Evolutionary conservation across 345 rosid genomes (phyloP).

Genomic region (Mangifera indica): DNA sequence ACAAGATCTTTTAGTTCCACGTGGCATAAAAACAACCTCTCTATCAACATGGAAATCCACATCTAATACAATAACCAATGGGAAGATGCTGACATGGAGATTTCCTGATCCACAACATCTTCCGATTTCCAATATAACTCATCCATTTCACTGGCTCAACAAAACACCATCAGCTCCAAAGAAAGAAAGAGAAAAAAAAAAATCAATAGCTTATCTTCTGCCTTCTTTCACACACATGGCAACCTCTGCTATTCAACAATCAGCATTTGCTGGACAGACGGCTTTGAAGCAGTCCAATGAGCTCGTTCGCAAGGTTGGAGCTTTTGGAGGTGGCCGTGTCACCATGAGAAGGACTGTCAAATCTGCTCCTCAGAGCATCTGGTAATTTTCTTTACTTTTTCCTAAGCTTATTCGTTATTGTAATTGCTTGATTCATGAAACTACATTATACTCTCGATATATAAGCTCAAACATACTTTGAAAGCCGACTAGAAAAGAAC

Average conservation of each 20-base stretch:
- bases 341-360: slow-evolving; percentile 84
- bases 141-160: not conserved
- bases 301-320: slow-evolving; percentile 65
- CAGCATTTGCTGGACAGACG: slow-evolving; percentile 76
- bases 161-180: not conserved
- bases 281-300: slow-evolving; percentile 72
- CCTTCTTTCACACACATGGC: slow-evolving; percentile 45
- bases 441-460: too few species aligned
- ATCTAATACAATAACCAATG: slow-evolving; percentile 41
- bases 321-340: slow-evolving; percentile 58
- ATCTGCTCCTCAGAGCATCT: slow-evolving; percentile 78
- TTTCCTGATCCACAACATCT: slow-evolving; percentile 44
- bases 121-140: slow-evolving; percentile 36
- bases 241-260: slow-evolving; percentile 77
- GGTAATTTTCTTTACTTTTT: slow-evolving; percentile 38
- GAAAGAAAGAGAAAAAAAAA: not conserved
- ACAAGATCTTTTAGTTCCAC: slow-evolving; percentile 36
- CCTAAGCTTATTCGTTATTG: not conserved
- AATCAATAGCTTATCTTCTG: not conserved
- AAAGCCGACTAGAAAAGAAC: not conserved
- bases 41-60: slow-evolving; percentile 43
- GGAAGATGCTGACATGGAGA: slow-evolving; percentile 42
- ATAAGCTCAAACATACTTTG: too few species aligned
- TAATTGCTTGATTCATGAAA: not conserved
- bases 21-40: slow-evolving; percentile 41